Evolutionary conservation across 2,329 filamentous ascomycete species (phyloP).

Genomic region (Podosphaera leucotricha): DNA sequence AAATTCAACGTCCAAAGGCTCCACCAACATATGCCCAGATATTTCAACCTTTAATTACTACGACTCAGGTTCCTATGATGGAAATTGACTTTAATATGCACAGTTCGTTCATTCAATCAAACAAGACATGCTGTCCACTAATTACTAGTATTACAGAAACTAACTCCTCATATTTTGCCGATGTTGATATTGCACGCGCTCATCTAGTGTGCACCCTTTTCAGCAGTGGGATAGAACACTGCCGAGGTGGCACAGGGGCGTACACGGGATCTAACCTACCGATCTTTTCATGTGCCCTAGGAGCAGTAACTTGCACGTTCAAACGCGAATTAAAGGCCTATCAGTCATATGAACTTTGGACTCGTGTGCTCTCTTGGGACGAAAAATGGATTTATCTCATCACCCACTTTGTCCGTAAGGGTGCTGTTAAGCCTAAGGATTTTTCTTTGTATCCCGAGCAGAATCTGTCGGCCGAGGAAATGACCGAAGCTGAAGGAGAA

Average conservation of each 20-base stretch:
- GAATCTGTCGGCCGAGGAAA: slow-evolving; percentile 16
- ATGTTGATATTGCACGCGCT: slow-evolving; percentile 51
- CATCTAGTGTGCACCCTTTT: slow-evolving; percentile 53
- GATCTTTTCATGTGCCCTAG: slow-evolving; percentile 38
- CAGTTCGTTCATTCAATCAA: slow-evolving; percentile 38
- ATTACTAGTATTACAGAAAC: slow-evolving; percentile 40
- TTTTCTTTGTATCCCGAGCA: slow-evolving; percentile 15
- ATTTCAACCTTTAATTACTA: slow-evolving; percentile 37
- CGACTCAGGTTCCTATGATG: slow-evolving; percentile 31
- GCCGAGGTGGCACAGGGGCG: slow-evolving; percentile 7
- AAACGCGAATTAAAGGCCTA: slow-evolving; percentile 49
- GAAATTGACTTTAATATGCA: slow-evolving; percentile 55
- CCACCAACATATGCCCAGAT: slow-evolving; percentile 21
- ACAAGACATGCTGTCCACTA: slow-evolving; percentile 41
- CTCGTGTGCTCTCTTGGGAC: slow-evolving; percentile 51
- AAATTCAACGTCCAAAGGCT: slow-evolving; percentile 19
- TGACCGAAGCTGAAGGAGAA: slow-evolving; percentile 19
- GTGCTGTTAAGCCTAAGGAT: slow-evolving; percentile 28
- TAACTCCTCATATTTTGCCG: slow-evolving; percentile 46
- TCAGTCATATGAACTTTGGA: slow-evolving; percentile 50
- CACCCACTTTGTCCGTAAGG: slow-evolving; percentile 46
- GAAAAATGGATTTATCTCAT: slow-evolving; percentile 62
- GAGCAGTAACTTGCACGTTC: slow-evolving; percentile 54
- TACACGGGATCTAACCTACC: slow-evolving; percentile 17
- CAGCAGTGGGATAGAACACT: slow-evolving; percentile 27